These are phyloP conservation scores for Dictyostelium citrinum DNA, from an alignment of 78 protist genomes.

Conservation along the genomic window DNA sequence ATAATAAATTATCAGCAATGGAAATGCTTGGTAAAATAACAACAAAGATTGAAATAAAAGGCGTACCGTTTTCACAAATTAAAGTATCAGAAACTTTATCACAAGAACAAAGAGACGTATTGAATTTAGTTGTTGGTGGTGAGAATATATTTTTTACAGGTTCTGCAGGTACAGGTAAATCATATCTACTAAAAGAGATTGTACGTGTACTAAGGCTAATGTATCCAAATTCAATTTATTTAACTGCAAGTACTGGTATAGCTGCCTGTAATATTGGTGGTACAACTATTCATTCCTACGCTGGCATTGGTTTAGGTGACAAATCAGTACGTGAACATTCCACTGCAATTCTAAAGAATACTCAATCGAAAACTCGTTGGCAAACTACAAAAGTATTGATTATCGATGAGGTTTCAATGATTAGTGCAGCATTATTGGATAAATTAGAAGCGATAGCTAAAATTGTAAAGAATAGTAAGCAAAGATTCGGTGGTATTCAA, in stretches of 20 bases:
- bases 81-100: not conserved
- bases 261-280: conserved; percentile 93
- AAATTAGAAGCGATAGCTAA: conserved; percentile 80
- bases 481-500: conserved; percentile 94
- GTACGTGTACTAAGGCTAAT: conserved; percentile 8
- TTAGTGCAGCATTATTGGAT: conserved; percentile 76
- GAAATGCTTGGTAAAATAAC: not conserved
- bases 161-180: conserved; percentile 92
- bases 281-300: conserved; percentile 86
- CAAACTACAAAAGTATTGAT: conserved; percentile 53
- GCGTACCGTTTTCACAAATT: not conserved
- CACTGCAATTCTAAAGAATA: not conserved
- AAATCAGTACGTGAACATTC: conserved; percentile 6
- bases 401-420: conserved; percentile 94
- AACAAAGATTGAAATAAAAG: not conserved
- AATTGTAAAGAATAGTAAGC: not conserved
- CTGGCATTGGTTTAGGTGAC: conserved; percentile 52
- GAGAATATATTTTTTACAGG: conserved; percentile 84
- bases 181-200: conserved; percentile 58
- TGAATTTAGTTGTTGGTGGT: conserved; percentile 33
- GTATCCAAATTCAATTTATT: not conserved
- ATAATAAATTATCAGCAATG: not conserved
- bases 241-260: conserved; percentile 86
- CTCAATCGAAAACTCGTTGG: conserved; percentile 56
- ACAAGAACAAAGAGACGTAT: conserved; percentile 35